Evolutionary conservation across 2,329 filamentous ascomycete species (phyloP).

Genomic region (Knufia petricola): DNA sequence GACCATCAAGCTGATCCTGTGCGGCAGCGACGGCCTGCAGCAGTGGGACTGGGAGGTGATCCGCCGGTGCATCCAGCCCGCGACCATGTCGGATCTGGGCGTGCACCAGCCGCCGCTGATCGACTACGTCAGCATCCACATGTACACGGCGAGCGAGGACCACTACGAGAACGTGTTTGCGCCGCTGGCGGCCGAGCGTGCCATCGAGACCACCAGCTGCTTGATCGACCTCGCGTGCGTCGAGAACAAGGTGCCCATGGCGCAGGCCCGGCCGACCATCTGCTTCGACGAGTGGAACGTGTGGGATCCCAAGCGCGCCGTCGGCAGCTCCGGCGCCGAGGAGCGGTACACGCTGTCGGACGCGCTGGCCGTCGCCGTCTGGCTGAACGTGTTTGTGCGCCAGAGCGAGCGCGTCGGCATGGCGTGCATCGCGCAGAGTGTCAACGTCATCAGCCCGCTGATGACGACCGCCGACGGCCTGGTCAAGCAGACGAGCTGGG

Average conservation of each 20-base stretch:
- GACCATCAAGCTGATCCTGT: slow-evolving; percentile 59
- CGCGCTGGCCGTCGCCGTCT: slow-evolving; percentile 63
- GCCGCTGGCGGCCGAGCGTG: slow-evolving; percentile 60
- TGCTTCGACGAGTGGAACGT: slow-evolving; percentile 85
- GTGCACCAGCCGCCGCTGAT: slow-evolving; percentile 39
- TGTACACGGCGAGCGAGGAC: slow-evolving; percentile 56
- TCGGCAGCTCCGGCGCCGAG: slow-evolving; percentile 62
- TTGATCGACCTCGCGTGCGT: slow-evolving; percentile 68
- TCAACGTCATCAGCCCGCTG: slow-evolving; percentile 68
- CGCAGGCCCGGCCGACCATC: slow-evolving; percentile 56
- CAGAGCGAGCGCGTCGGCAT: slow-evolving; percentile 63
- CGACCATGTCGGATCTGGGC: slow-evolving; percentile 34
- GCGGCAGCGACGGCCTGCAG: slow-evolving; percentile 59
- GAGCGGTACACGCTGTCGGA: slow-evolving; percentile 67
- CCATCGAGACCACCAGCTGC: slow-evolving; percentile 58
- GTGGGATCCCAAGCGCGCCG: slow-evolving; percentile 63
- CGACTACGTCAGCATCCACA: slow-evolving; percentile 73
- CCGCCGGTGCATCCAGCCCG: slow-evolving; percentile 53
- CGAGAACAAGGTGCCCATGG: slow-evolving; percentile 44
- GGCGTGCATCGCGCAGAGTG: slow-evolving; percentile 68
- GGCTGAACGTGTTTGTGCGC: slow-evolving; percentile 67
- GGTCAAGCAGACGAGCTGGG: slow-evolving; percentile 65
- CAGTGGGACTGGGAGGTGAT: slow-evolving; percentile 67
- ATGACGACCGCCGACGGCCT: slow-evolving; percentile 60
- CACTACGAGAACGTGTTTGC: slow-evolving; percentile 51